Base-by-base conservation (phyloP, 495 filamentous ascomycete species). In the Polyplosphaeria fusca region DNA sequence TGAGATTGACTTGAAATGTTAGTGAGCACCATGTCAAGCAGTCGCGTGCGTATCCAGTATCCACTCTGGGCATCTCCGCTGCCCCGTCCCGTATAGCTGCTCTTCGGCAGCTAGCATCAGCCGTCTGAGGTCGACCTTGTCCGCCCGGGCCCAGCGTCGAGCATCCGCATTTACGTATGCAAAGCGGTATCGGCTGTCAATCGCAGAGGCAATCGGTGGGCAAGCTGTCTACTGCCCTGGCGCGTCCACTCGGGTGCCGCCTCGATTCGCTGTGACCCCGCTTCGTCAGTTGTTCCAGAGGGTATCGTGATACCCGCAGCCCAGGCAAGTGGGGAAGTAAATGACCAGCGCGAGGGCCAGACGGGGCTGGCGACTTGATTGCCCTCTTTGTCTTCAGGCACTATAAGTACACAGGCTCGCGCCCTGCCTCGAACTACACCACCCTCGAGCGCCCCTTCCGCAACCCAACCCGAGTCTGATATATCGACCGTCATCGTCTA, bases 241-340 rank as follows among this genome's bases (percentile, higher is more conserved):
- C 40, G 38, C 35, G n/a, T 47, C 43, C 13, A 22, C 12, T 5
- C 4, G 35, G n/a, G 23, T 11, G 26, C 39, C 9, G 25, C 26
- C 27, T 12, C 42, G 46, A 64, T 64, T 64, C 61, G 61, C 52
- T 52, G 32, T 14, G 35, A 60, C 61, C 61, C 61, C 61, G 61
- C 61, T 52, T 37, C 28, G 32, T 45, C 49, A 24, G 28, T 38
- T 7, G 32, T 54, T 48, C 60, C 55, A 57, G 42, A 54, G 48
- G 28, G 37, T 37, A 47, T 46, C 12, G 42, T 30, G 58, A 53
- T 55, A 47, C 28, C 49, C 47, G 42, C 53, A 45, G 49, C 48
- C 32, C 16, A 26, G 27, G 28, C 43, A 38, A 64, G 61, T 55
- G 61, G 61, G 61, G 61, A 59, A 59, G 44, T 45, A 52, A 52